These are phyloP conservation scores for Solanum chacoense DNA, from an alignment of 305 asterid genomes.

Conservation along the genomic window DNA sequence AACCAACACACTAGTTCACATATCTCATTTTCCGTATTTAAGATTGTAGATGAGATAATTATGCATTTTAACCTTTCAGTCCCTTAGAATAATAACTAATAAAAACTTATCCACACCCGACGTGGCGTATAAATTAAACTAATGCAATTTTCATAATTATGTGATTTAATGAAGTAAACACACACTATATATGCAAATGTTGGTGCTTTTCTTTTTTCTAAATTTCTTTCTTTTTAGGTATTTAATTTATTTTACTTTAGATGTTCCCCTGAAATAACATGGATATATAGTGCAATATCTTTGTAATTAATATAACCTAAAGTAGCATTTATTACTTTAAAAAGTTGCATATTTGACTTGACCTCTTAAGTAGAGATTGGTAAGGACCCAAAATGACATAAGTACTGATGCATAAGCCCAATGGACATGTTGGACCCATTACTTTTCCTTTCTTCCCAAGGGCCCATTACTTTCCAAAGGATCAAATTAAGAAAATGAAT, in stretches of 20 bases:
- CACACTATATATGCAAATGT: not conserved
- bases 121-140: too few relatives aligned
- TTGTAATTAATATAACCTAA: not conserved
- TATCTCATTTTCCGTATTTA: not conserved
- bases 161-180: too few relatives aligned
- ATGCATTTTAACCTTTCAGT: not conserved
- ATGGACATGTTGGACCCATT: not conserved
- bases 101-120: not conserved
- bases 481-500: not conserved
- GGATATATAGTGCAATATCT: not conserved
- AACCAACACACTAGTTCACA: not conserved
- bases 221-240: not conserved
- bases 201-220: not conserved
- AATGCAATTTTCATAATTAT: not conserved
- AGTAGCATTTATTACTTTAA: not conserved
- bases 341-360: not conserved
- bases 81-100: not conserved
- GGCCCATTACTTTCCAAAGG: not conserved
- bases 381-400: not conserved
- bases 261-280: not conserved
- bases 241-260: not conserved
- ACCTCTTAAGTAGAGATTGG: not conserved
- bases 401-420: not conserved
- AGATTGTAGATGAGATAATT: not conserved
- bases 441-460: not conserved